Evolutionary conservation across 306 rosid species (phyloP), one percentile per base, ranked within the genome.

Genomic region (Rosa chinensis): DNA sequence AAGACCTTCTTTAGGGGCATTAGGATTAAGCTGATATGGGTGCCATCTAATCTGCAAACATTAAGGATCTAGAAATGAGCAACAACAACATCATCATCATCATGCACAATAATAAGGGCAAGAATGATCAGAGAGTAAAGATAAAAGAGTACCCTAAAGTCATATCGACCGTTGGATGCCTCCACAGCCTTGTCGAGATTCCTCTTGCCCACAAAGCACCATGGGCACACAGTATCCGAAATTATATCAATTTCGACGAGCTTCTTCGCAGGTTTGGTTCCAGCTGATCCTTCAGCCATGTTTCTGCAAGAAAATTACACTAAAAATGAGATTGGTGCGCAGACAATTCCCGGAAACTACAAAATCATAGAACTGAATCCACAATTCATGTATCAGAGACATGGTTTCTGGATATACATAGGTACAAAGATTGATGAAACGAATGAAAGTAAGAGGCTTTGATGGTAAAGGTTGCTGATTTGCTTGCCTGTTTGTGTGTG

Each of bases 201-300:
- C 53, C 32, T 91, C 80, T 91, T 92, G 70, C 99, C 99, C 79
- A 95, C 88, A 79, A 86, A 89, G 85, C 97, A 94, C 97, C 97
- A 94, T 16, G 97, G 99, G 82, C 99, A 94, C 3, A 92, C 92
- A 10, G 97, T 91, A 66, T 92, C 99, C 20, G 97, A 89, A 77
- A 86, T 81, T 66, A 92, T 44, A 81, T 94, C 99, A 21, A 95
- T 85, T 80, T 79, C 72, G 17, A 95, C 83, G 11, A 85, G 87
- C 87, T 88, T 92, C 85, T 85, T 92, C 67, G 62, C 89, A 18
- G 88, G 50, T 13, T 59, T 77, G 59, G 82, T 52, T 48, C 82
- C 75, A 70, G 76, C 80, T 39, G 85, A 67, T 20, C 67, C 68
- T 8, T 37, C 89, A 21, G 97, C 74, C 97, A 94, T 92, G 80